Conservation (phyloP, 225 moss, liverwort and hornwort species). For the Climacium dendroides region DNA sequence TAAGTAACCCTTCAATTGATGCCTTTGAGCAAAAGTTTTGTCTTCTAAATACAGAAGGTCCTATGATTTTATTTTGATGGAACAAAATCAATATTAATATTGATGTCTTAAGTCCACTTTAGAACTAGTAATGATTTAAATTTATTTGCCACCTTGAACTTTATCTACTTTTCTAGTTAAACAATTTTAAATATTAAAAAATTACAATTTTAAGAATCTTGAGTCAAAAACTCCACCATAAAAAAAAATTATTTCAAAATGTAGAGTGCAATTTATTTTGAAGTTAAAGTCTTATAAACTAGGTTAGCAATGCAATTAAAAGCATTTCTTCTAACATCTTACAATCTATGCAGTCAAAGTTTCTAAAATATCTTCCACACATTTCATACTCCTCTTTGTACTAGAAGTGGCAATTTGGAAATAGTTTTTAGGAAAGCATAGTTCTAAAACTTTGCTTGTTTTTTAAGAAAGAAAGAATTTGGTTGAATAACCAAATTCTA, state of each 20-base stretch:
- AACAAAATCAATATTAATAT: neutral
- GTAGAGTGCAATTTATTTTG: neutral
- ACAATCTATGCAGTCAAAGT: neutral
- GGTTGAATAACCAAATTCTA: no score
- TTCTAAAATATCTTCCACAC: neutral
- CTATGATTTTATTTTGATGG: neutral
- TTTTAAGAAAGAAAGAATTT: neutral
- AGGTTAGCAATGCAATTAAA: neutral
- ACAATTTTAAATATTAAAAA: no score
- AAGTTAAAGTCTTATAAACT: neutral
- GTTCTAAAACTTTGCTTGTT: fast-evolving
- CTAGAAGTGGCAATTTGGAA: neutral
- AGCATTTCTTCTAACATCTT: neutral
- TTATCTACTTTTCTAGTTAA: no score
- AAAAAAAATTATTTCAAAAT: neutral
- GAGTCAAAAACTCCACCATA: neutral
- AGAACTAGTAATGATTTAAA: no score
- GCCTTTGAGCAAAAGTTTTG: no score
- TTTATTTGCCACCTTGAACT: no score
- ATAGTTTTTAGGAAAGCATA: neutral
- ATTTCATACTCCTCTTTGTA: neutral
- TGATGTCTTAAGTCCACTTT: no score
- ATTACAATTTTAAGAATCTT: neutral
- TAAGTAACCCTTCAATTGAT: neutral
- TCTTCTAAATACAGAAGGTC: no score